These are phyloP conservation scores for Vanderwaltozyma tropicalis DNA, from an alignment of 805 yeast species.

Conservation along the genomic window DNA sequence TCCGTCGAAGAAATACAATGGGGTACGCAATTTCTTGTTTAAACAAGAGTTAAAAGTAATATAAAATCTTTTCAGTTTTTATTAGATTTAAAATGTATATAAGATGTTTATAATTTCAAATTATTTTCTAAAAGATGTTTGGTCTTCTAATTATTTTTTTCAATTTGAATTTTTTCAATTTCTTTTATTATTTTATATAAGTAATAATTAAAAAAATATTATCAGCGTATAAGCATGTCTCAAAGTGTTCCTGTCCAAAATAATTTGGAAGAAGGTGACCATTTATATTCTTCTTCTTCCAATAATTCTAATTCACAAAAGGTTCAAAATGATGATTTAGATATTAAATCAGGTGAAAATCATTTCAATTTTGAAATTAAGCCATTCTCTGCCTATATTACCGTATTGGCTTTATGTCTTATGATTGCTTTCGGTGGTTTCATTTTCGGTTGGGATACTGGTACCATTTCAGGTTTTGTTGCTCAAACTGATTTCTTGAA, in stretches of 20 bases:
- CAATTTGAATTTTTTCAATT: not conserved
- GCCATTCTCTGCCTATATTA: slow-evolving; percentile 14
- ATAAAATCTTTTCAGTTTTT: no score
- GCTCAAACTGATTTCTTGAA: slow-evolving; percentile 41
- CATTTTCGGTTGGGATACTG: slow-evolving; percentile 69
- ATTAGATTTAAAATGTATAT: no score
- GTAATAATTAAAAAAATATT: not conserved
- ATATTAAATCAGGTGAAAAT: not conserved
- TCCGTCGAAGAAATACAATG: no score
- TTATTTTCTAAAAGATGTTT: no score
- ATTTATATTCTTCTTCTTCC: not conserved
- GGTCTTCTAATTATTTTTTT: not conserved
- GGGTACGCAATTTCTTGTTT: no score
- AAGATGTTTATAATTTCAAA: no score
- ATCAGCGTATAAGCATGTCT: not conserved
- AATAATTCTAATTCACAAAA: not conserved
- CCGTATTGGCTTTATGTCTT: slow-evolving; percentile 26
- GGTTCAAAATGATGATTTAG: not conserved
- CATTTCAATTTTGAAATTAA: not conserved
- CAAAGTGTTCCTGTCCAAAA: not conserved
- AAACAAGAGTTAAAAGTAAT: no score
- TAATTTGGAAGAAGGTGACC: not conserved
- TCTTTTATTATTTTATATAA: not conserved
- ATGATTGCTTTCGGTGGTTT: slow-evolving; percentile 31
- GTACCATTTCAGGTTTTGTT: slow-evolving; percentile 63